Percentiles rank a stretch among this genome's conserved stretches.
These are phyloP conservation scores for Collybiopsis luxurians DNA, from an alignment of 768 basidiomycete genomes.

Conservation along the genomic window DNA sequence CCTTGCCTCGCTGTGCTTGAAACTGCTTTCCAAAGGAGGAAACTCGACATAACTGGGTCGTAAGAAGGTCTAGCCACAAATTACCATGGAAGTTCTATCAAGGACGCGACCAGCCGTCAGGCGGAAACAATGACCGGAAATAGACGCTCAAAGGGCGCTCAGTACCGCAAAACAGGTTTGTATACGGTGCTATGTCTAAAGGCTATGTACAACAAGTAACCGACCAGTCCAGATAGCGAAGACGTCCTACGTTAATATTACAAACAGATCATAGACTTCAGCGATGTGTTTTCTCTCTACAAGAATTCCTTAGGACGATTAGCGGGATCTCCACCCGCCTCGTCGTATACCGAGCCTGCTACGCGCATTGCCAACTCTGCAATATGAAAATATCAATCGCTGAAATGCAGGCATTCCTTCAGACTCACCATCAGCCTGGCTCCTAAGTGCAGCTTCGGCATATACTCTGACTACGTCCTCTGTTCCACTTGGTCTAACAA, in stretches of 20 bases:
- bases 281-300: constrained; percentile 26
- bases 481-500: constrained; percentile 95
- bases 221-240: no score
- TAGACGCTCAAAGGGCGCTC: no score
- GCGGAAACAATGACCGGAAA: no score
- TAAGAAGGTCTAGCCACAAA: background rate
- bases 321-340: constrained; percentile 73
- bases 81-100: no score
- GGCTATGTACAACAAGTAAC: no score
- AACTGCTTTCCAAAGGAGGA: constrained; percentile 5
- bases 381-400: background rate
- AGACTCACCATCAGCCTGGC: constrained; percentile 79
- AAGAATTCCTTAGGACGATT: constrained; percentile 80
- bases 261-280: background rate
- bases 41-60: constrained; percentile 7
- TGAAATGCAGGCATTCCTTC: background rate
- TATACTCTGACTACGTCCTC: constrained; percentile 98
- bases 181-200: no score
- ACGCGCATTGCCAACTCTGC: constrained; percentile 84
- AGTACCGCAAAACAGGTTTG: no score
- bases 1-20: constrained; percentile 2
- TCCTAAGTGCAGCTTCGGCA: constrained; percentile 77
- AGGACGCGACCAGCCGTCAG: no score
- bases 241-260: background rate
- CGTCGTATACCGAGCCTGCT: constrained; percentile 82